Evolutionary conservation across 2,329 filamentous ascomycete genomes (phyloP).

Genomic region (Nothopassalora personata): DNA sequence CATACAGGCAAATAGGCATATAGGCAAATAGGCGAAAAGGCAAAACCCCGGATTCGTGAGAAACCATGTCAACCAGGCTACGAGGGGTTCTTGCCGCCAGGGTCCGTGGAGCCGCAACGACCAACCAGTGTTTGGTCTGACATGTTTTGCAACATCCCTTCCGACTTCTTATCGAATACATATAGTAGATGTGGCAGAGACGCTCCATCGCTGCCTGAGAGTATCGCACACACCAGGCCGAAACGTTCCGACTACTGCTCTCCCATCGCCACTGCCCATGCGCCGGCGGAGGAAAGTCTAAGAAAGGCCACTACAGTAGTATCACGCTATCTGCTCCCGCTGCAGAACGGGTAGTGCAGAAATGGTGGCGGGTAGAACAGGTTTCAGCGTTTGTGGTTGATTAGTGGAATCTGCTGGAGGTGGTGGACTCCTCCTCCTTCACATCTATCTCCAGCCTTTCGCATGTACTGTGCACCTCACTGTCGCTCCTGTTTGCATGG

Average conservation of each 20-base stretch:
- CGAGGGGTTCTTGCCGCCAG: not conserved
- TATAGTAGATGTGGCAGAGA: not conserved
- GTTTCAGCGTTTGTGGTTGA: not conserved
- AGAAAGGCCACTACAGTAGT: not conserved
- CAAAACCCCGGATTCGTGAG: no score
- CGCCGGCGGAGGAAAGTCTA: not conserved
- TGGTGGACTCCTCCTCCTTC: not conserved
- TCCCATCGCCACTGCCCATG: not conserved
- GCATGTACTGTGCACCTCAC: not conserved
- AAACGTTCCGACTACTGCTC: not conserved
- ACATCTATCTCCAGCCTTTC: not conserved
- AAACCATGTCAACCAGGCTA: no score
- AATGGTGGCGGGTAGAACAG: not conserved
- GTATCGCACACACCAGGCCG: not conserved
- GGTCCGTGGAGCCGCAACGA: not conserved
- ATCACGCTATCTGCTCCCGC: not conserved
- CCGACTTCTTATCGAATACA: not conserved
- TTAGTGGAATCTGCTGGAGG: not conserved
- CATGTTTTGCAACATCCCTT: not conserved
- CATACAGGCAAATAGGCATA: no score
- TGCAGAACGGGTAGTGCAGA: constrained; percentile 3
- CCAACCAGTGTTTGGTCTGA: not conserved
- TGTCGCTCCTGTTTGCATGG: not conserved
- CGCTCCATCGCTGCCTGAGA: no score
- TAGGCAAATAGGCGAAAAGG: no score